phyloP scores from a whole-genome alignment of 257 asterid species.

The Ophiorrhiza pumila region DNA sequence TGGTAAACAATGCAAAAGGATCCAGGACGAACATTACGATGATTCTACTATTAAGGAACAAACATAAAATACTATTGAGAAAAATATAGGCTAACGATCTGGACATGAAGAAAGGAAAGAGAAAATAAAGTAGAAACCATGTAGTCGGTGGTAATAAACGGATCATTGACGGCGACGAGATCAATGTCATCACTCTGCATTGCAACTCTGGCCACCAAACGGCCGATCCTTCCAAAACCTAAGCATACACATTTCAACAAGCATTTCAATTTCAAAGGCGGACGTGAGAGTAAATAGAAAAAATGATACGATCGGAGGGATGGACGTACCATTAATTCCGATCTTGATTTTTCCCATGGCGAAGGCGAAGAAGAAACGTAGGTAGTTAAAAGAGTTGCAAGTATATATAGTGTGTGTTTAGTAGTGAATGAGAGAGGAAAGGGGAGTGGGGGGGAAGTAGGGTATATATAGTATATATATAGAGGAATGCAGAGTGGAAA shows the following conservation, averaged over 20 bases:
- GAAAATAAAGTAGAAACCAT: conserved; percentile 38
- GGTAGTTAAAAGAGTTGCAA: neutral
- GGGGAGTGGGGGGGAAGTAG: no score
- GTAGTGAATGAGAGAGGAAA: no score
- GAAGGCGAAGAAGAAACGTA: neutral
- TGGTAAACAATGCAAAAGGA: no score
- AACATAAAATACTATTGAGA: no score
- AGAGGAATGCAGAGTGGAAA: neutral
- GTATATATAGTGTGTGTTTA: neutral
- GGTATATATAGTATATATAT: neutral
- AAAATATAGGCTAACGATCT: no score
- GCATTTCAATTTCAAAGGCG: neutral
- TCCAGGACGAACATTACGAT: neutral
- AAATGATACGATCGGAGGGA: neutral
- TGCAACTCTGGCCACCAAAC: conserved; percentile 86
- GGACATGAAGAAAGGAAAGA: neutral
- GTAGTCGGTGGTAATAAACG: conserved; percentile 72
- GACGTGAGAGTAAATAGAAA: neutral
- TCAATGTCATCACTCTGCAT: conserved; percentile 73
- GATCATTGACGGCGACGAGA: conserved; percentile 89
- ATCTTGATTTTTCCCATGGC: conserved; percentile 72
- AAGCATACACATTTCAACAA: conserved; percentile 8
- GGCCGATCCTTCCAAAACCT: conserved; percentile 91
- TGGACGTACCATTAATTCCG: conserved; percentile 67
- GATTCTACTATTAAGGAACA: no score